phyloP scores from a whole-genome alignment of 2,329 filamentous ascomycete species.

The Gaeumannomyces sp. region DNA sequence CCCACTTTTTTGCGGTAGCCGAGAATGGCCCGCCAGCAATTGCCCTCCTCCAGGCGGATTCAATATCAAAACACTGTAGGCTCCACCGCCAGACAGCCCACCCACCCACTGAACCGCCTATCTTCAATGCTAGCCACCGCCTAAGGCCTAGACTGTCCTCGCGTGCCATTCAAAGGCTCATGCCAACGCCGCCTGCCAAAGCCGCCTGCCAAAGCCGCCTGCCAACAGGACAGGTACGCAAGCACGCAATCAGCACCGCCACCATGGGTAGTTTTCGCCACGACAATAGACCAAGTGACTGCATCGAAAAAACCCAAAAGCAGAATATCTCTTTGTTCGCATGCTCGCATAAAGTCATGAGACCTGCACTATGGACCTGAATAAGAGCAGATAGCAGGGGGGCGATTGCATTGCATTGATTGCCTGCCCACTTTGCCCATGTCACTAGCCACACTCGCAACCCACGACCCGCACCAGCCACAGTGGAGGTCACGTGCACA shows the following conservation, averaged over 20 bases:
- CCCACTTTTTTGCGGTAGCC: conserved; percentile 7
- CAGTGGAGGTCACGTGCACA: neutral
- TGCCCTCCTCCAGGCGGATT: conserved; percentile 7
- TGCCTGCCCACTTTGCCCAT: neutral
- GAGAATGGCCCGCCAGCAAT: conserved; percentile 8
- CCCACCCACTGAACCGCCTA: neutral
- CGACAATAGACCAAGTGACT: neutral
- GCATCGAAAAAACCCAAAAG: neutral
- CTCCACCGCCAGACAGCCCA: conserved; percentile 3
- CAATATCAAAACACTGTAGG: conserved; percentile 10
- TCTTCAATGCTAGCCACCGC: neutral
- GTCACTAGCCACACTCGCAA: neutral
- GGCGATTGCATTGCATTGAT: neutral
- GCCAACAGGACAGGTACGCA: too few species aligned
- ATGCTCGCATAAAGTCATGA: too few species aligned
- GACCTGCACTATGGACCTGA: too few species aligned
- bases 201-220: neutral
- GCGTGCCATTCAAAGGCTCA: neutral
- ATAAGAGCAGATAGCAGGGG: too few species aligned
- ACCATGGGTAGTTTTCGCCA: neutral
- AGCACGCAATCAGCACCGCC: neutral
- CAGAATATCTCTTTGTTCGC: too few species aligned
- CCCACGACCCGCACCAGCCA: neutral
- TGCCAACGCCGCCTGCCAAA: neutral
- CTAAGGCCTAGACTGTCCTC: neutral